Conservation (phyloP, 2,329 filamentous ascomycete species). For the Ciborinia camelliae region DNA sequence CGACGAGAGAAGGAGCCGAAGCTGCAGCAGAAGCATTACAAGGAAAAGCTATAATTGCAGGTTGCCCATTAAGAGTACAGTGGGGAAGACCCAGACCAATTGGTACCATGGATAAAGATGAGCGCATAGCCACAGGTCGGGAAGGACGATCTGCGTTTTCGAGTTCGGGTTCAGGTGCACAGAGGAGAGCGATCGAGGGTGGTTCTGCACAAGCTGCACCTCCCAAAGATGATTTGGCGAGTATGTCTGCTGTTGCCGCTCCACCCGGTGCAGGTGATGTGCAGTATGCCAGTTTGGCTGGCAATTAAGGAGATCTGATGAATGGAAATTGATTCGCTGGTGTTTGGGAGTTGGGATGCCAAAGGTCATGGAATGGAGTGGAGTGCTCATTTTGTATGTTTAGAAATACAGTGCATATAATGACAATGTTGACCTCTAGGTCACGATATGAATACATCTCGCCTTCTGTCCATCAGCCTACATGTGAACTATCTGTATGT, state of each 20-base stretch:
- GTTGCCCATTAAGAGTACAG: conserved; percentile 82
- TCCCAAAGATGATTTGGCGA: conserved; percentile 34
- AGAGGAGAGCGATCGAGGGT: conserved; percentile 33
- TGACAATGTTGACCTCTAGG: conserved; percentile 6
- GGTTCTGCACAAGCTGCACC: conserved; percentile 26
- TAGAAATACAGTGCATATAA: conserved; percentile 17
- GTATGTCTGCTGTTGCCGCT: conserved; percentile 56
- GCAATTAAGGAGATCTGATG: conserved; percentile 57
- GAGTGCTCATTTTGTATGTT: neutral
- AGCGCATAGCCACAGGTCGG: conserved; percentile 74
- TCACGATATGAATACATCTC: neutral
- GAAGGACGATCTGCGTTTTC: conserved; percentile 65
- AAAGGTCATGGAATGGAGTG: conserved; percentile 1
- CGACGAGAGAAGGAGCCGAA: conserved; percentile 80
- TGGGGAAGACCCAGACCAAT: conserved; percentile 93
- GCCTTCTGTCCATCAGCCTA: neutral
- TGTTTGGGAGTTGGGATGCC: conserved; percentile 33
- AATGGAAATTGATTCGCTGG: conserved; percentile 25
- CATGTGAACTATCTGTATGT: neutral
- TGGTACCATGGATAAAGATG: conserved; percentile 85
- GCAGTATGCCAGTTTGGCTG: conserved; percentile 80
- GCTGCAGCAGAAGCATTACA: conserved; percentile 79
- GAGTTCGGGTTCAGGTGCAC: conserved; percentile 39
- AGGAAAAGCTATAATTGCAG: conserved; percentile 83
- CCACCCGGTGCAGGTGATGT: conserved; percentile 77